Evolutionary conservation across 441 rosid species (phyloP), one percentile per base, ranked within the genome.

Genomic region (Kokia cookei): DNA sequence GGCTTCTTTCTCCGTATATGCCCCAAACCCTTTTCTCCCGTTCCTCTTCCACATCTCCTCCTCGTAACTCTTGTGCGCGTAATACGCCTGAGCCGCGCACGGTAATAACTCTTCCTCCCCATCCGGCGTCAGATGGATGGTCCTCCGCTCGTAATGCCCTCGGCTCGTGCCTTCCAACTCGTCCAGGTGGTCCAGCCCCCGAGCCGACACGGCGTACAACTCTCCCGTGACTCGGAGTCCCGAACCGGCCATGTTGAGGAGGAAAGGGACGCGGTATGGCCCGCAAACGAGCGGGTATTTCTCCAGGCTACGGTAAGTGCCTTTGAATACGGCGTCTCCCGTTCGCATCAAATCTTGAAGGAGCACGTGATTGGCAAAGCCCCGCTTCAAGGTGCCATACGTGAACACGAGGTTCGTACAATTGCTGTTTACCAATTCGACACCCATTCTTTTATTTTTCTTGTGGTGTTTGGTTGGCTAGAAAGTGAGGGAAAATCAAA

Each of bases 231-330:
- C 89, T 7, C 60, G 79, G 32, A 84, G 78, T 1, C 86, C 81
- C 0, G 83, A 83, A 4, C 89, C 89, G 6, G 91, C 93, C 51
- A 90, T 77, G 77, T 92, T 81, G 74, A 92, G 87, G 72, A 92
- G 97, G 82, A 92, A 92, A 8, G 97, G 93, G 47, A 92, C 97
- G 9, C 84, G 55, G 78, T 86, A 92, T 0, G 96, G 97, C 54
- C 97, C 95, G 77, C 96, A 90, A 2, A 89, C 97, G 27, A 92
- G 91, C 1, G 95, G 93, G 63, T 82, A 89, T 0, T 57, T 73
- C 5, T 85, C 86, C 0, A 54, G 14, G 53, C 92, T 90, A 5
- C 74, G 73, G 42, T 74, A 84, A 4, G 78, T 72, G 51, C 96
- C 93, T 65, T 79, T 84, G 84, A 86, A 89, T 2, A 77, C 72